phyloP scores from a whole-genome alignment of 192 early-diverging fungal genomes.

The Entophlyctis helioformis region DNA sequence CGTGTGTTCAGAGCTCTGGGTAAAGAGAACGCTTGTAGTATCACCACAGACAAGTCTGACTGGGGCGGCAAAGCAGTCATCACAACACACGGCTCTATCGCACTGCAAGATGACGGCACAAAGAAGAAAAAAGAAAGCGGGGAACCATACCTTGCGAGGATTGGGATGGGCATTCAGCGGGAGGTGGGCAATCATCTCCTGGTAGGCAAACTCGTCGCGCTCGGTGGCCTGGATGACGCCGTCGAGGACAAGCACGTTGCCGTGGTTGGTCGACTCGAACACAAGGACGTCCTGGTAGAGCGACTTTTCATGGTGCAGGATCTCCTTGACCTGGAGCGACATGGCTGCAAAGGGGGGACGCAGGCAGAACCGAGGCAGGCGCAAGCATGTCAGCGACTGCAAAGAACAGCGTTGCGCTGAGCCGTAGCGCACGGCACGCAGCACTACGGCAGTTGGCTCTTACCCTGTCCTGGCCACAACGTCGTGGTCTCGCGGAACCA shows the following conservation, averaged over 20 bases:
- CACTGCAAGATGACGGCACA: neutral
- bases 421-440: neutral
- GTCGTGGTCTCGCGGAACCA: conserved; percentile 94
- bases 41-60: conserved; percentile 34
- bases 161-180: conserved; percentile 89
- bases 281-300: conserved; percentile 94
- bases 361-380: neutral
- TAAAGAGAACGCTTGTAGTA: conserved; percentile 24
- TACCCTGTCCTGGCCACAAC: conserved; percentile 98
- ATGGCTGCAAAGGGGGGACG: conserved; percentile 57
- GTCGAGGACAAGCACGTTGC: conserved; percentile 94
- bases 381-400: neutral
- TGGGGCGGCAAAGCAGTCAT: conserved; percentile 55
- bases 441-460: neutral
- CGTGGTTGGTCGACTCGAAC: conserved; percentile 90
- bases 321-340: conserved; percentile 87
- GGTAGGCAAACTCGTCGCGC: conserved; percentile 98
- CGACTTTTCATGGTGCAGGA: conserved; percentile 91
- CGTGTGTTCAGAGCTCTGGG: no score
- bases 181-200: conserved; percentile 99
- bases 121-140: neutral
- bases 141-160: conserved; percentile 69
- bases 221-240: conserved; percentile 97
- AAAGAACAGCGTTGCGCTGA: neutral
- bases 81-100: no score